Evolutionary conservation across 2,329 filamentous ascomycete genomes (phyloP), one percentile per base, ranked within the genome.

Genomic region (Didymella lethalis): DNA sequence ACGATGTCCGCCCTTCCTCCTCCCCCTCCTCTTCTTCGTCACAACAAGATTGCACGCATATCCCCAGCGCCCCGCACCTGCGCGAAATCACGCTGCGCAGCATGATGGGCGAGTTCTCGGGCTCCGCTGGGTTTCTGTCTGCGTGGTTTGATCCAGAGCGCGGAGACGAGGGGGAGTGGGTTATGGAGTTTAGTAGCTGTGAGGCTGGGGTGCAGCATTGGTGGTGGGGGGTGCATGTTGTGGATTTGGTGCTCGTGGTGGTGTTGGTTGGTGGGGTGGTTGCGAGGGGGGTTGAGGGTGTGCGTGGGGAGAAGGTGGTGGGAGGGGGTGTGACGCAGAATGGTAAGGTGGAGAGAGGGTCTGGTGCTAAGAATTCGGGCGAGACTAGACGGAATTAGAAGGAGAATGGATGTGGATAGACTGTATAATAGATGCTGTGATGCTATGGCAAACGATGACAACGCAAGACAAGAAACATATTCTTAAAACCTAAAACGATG

Each of bases 81-180:
- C 84, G 94, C 28, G 95, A 99, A 78, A 87, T 98, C 64, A 99
- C 95, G 0, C 90, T 99, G 2, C 88, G 93, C 59, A 97, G 92
- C 77, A 98, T 99, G 93, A 99, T 99, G 95, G 95, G 95, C 55
- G 91, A 91, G 56, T 99, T 90, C 77, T 89, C 88, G n/a, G 95
- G 95, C 20, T 95, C 97, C 74, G 92, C 93, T 0, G 95, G 93
- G 0, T 82, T 99, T 41, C 78, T 99, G 40, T 95, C 90, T 62
- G 84, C 91, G 0, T 99, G 94, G 94, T 98, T 94, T 72, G 92
- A 98, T 75, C 77, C 85, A 55, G 81, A 83, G 2, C 77, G 78
- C 1, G 1, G 88, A 0, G 86, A 90, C 73, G 97, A 92, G 90
- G 85, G 84, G 64, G 86, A 90, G 74, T 99, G 95, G 95, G 84